Conservation (phyloP, 2,329 filamentous ascomycete species). For the Diaporthe caulivora region DNA sequence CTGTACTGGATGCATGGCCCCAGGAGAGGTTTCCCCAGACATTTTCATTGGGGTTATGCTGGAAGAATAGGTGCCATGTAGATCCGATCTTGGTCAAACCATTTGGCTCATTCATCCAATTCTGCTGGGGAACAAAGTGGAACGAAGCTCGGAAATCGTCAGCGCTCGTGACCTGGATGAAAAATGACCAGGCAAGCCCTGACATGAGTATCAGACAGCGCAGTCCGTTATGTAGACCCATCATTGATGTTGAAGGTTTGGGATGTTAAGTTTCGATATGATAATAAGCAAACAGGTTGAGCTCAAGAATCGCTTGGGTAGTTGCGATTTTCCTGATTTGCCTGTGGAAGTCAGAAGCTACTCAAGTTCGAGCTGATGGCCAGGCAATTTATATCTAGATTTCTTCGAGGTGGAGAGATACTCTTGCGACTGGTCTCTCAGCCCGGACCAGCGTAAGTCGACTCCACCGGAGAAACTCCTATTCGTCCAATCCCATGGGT, state of each 20-base stretch:
- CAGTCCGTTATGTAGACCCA: neutral
- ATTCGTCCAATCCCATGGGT: neutral
- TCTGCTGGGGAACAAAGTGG: neutral
- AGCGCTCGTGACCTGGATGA: neutral
- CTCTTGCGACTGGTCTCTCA: neutral
- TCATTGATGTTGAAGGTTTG: neutral
- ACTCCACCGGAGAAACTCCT: neutral
- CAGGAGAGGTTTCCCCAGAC: neutral
- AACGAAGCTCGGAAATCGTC: neutral
- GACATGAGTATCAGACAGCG: neutral
- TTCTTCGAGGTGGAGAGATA: too few relatives aligned
- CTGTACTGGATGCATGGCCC: neutral
- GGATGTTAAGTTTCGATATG: neutral
- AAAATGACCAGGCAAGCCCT: neutral
- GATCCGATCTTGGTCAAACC: neutral
- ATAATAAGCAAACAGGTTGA: too few relatives aligned
- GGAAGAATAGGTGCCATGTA: neutral
- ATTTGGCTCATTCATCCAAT: conserved; percentile 9
- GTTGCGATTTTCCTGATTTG: neutral
- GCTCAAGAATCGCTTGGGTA: too few relatives aligned
- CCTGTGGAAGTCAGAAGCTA: neutral
- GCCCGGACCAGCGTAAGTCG: neutral
- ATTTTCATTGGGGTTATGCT: neutral
- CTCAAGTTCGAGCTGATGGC: neutral
- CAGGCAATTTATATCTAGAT: neutral